phyloP scores from a whole-genome alignment of 805 yeast species.

The Saturnispora kantuleensis region DNA sequence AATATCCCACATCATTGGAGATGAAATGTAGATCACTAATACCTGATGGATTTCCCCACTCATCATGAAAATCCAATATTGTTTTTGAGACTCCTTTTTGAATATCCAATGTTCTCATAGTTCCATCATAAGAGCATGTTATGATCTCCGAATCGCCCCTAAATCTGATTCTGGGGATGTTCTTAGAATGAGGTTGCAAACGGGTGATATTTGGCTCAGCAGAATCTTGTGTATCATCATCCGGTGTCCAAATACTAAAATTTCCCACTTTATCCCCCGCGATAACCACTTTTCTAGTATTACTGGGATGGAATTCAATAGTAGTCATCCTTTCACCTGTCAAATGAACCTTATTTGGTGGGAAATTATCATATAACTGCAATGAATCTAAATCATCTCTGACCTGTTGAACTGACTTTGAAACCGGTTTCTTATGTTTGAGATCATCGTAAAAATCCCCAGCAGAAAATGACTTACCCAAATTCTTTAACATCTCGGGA shows the following conservation, averaged over 20 bases:
- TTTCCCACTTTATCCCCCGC: conserved; percentile 90
- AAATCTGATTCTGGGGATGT: conserved; percentile 48
- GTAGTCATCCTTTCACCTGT: conserved; percentile 66
- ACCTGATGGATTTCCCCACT: conserved; percentile 50
- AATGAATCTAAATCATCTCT: conserved; percentile 47
- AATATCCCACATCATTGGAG: conserved; percentile 48
- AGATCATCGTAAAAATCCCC: conserved; percentile 63
- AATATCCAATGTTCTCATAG: conserved; percentile 65
- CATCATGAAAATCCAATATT: conserved; percentile 44
- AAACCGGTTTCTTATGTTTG: conserved; percentile 27
- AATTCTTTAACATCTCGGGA: conserved; percentile 26
- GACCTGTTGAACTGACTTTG: conserved; percentile 34
- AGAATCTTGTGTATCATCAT: conserved; percentile 26
- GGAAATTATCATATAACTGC: conserved; percentile 43
- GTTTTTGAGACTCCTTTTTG: conserved; percentile 50
- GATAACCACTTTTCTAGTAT: conserved; percentile 48
- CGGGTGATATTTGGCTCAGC: conserved; percentile 45
- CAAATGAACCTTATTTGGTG: conserved; percentile 63
- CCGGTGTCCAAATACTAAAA: conserved; percentile 81
- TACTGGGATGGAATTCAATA: conserved; percentile 67
- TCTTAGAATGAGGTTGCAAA: conserved; percentile 66
- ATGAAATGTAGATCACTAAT: conserved; percentile 64
- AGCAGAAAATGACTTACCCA: conserved; percentile 48
- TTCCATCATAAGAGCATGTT: conserved; percentile 82
- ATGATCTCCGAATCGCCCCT: conserved; percentile 47